Conservation (phyloP, 2,329 filamentous ascomycete genomes). For the Metarhizium humberi region DNA sequence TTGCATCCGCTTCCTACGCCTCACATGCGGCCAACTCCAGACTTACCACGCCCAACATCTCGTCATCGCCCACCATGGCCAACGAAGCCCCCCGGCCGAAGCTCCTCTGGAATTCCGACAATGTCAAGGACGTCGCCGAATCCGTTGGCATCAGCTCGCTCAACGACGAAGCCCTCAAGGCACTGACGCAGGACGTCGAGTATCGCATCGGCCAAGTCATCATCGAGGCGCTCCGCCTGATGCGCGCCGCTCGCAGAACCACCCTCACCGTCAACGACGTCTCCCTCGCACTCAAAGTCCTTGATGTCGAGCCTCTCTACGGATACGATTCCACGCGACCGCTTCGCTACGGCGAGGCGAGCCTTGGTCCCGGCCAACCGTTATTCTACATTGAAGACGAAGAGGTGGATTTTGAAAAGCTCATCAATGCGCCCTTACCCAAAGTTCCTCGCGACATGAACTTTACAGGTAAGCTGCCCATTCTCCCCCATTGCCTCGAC, state of each 20-base stretch:
- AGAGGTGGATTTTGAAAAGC: slow-evolving; percentile 96
- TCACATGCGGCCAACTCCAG: neutral
- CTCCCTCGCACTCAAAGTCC: slow-evolving; percentile 70
- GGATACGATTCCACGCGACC: slow-evolving; percentile 91
- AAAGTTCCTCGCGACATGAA: slow-evolving; percentile 90
- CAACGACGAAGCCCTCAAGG: slow-evolving; percentile 76
- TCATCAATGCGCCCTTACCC: slow-evolving; percentile 91
- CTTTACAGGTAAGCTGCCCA: slow-evolving; percentile 61
- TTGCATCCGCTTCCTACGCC: neutral
- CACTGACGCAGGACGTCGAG: slow-evolving; percentile 87
- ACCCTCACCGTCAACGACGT: slow-evolving; percentile 84
- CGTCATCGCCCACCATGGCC: slow-evolving; percentile 20
- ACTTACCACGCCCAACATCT: neutral
- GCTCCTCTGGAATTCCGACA: slow-evolving; percentile 90
- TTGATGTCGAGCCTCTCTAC: slow-evolving; percentile 92
- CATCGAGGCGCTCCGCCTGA: slow-evolving; percentile 89
- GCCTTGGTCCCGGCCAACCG: slow-evolving; percentile 84
- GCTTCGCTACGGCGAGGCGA: slow-evolving; percentile 86
- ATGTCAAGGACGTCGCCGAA: slow-evolving; percentile 91
- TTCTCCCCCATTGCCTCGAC: neutral
- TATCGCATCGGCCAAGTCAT: slow-evolving; percentile 91
- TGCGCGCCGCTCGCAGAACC: slow-evolving; percentile 84
- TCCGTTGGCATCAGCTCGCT: slow-evolving; percentile 81
- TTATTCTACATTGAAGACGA: slow-evolving; percentile 97
- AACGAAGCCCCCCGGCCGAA: slow-evolving; percentile 36